Evolutionary conservation across 2,329 filamentous ascomycete genomes (phyloP).

Genomic region (Coniochaeta sp.): DNA sequence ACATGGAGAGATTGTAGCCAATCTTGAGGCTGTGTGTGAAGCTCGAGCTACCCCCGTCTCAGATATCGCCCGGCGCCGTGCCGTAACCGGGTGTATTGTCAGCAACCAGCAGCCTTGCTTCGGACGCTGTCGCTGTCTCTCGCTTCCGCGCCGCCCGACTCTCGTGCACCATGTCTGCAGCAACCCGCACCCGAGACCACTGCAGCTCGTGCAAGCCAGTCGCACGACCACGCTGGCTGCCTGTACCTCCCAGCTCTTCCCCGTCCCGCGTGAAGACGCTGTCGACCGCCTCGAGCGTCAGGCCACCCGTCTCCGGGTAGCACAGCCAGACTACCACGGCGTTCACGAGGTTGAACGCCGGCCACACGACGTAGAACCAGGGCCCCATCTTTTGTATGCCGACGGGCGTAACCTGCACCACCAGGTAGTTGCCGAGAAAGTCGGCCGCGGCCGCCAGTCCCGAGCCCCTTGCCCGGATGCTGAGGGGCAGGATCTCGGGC

Average conservation of each 20-base stretch:
- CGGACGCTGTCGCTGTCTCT: neutral
- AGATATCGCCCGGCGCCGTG: neutral
- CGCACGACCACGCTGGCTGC: neutral
- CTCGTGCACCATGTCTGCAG: conserved; percentile 8
- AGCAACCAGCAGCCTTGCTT: conserved; percentile 1
- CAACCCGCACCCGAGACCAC: conserved; percentile 10
- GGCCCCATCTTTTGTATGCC: conserved; percentile 28
- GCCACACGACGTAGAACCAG: conserved; percentile 29
- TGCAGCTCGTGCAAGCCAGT: conserved; percentile 6
- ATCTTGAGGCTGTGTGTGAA: neutral
- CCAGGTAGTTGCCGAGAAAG: conserved; percentile 34
- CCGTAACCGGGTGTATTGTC: neutral
- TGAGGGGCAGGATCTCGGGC: conserved; percentile 85
- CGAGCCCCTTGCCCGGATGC: conserved; percentile 86
- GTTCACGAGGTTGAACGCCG: conserved; percentile 26
- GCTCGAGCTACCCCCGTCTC: neutral
- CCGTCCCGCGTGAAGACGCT: conserved; percentile 22
- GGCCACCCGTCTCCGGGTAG: conserved; percentile 39
- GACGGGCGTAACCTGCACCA: conserved; percentile 30
- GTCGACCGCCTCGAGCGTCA: conserved; percentile 43
- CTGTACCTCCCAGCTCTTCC: neutral
- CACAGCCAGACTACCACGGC: conserved; percentile 39
- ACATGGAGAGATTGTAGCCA: neutral
- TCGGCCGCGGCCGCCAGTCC: conserved; percentile 88
- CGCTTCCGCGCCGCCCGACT: neutral